These are phyloP conservation scores for Lasiodiplodia hormozganensis DNA, from an alignment of 2,329 filamentous ascomycete species.

Conservation along the genomic window DNA sequence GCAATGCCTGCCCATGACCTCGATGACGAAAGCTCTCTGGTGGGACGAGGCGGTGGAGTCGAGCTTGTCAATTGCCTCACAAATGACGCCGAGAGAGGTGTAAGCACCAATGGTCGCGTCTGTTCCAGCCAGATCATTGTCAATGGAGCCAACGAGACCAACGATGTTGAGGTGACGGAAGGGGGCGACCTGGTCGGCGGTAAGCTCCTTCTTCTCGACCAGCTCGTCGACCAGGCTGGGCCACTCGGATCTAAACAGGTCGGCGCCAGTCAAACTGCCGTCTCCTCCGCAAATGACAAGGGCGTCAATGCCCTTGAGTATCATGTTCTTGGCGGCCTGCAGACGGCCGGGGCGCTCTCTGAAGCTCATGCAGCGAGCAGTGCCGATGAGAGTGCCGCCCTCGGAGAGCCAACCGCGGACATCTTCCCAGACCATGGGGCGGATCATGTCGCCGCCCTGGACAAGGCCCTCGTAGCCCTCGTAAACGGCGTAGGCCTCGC, in stretches of 20 bases:
- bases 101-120: slow-evolving; percentile 98
- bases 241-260: slow-evolving; percentile 93
- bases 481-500: slow-evolving; percentile 64
- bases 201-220: slow-evolving; percentile 75
- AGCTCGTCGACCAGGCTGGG: slow-evolving; percentile 85
- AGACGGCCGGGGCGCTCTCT: slow-evolving; percentile 86
- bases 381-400: slow-evolving; percentile 94
- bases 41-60: slow-evolving; percentile 95
- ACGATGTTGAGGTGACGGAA: slow-evolving; percentile 94
- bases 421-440: slow-evolving; percentile 87
- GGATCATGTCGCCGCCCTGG: slow-evolving; percentile 85
- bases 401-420: slow-evolving; percentile 94
- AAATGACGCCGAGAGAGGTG: slow-evolving; percentile 90
- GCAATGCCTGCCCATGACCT: slow-evolving; percentile 98
- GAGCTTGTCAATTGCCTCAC: slow-evolving; percentile 95
- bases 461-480: slow-evolving; percentile 98
- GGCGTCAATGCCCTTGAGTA: slow-evolving; percentile 90
- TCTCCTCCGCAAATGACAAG: slow-evolving; percentile 97
- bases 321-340: slow-evolving; percentile 90
- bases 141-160: slow-evolving; percentile 93
- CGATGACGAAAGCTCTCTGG: slow-evolving; percentile 94
- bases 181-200: slow-evolving; percentile 71
- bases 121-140: slow-evolving; percentile 97
- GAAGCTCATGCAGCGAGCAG: slow-evolving; percentile 90
- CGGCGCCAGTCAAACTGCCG: slow-evolving; percentile 92